phyloP scores from a whole-genome alignment of 148 eudicot genomes.

The Fagopyrum esculentum region DNA sequence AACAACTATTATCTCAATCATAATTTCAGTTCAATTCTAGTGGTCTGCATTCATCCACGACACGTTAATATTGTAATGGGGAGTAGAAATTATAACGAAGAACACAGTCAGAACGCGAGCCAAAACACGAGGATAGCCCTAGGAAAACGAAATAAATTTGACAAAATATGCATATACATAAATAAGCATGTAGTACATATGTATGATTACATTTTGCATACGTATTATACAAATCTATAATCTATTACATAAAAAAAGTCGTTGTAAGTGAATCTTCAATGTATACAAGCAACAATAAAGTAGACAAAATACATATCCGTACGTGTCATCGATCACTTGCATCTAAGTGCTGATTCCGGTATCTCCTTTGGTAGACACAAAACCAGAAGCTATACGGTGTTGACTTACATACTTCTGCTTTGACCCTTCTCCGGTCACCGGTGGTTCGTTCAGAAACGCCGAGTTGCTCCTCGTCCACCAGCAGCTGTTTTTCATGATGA shows the following conservation, averaged over 20 bases:
- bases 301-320: background rate
- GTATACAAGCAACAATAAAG: background rate
- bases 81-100: too few species aligned
- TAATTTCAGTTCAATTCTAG: too few species aligned
- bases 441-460: constrained; percentile 54
- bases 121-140: too few species aligned
- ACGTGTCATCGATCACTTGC: background rate
- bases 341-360: constrained; percentile 6
- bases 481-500: constrained; percentile 7
- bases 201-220: background rate
- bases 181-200: background rate
- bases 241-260: background rate
- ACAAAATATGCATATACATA: background rate
- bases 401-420: constrained; percentile 32
- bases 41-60: too few species aligned
- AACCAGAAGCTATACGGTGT: constrained; percentile 30
- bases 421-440: constrained; percentile 30
- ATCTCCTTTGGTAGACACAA: constrained; percentile 15
- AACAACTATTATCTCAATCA: too few species aligned
- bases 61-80: too few species aligned
- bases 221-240: background rate
- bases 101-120: too few species aligned
- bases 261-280: background rate
- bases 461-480: constrained; percentile 41
- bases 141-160: too few species aligned